Evolutionary conservation across 2,329 filamentous ascomycete genomes (phyloP).

Genomic region (Ceratocystis albifundus): DNA sequence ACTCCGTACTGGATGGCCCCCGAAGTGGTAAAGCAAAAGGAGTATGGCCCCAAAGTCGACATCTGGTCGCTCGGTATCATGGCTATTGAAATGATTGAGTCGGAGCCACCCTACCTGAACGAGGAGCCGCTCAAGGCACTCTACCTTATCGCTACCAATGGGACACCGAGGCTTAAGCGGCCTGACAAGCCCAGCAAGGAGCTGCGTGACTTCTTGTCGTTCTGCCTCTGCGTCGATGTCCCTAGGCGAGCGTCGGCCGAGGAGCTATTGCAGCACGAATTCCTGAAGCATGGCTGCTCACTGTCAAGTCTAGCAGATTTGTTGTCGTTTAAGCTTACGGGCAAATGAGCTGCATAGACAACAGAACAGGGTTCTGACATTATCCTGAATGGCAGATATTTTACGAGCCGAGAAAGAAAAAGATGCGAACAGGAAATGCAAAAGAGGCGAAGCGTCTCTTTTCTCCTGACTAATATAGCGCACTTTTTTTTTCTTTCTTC

Average conservation of each 20-base stretch:
- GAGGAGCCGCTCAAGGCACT: slow-evolving; percentile 95
- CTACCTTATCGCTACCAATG: slow-evolving; percentile 95
- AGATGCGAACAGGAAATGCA: not conserved
- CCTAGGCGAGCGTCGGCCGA: slow-evolving; percentile 84
- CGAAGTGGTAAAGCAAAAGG: slow-evolving; percentile 98
- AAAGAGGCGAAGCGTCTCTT: not conserved
- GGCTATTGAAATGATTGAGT: slow-evolving; percentile 99
- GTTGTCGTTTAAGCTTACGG: slow-evolving; percentile 71
- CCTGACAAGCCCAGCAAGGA: slow-evolving; percentile 97
- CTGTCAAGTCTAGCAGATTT: slow-evolving; percentile 73
- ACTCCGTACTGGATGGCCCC: slow-evolving; percentile 99
- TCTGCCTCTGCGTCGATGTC: slow-evolving; percentile 93
- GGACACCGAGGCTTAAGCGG: slow-evolving; percentile 92
- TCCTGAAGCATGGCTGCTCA: slow-evolving; percentile 83
- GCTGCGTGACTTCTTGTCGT: slow-evolving; percentile 90
- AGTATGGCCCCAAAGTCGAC: slow-evolving; percentile 95
- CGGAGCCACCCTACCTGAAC: slow-evolving; percentile 93
- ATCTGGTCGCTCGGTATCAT: slow-evolving; percentile 99
- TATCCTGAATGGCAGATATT: not conserved
- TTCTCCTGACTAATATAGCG: not conserved
- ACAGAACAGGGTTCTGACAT: not conserved
- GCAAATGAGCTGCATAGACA: slow-evolving; percentile 38
- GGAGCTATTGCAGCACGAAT: slow-evolving; percentile 84
- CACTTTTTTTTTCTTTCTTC: too few species aligned
- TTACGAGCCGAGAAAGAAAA: not conserved